phyloP scores from a whole-genome alignment of 257 asterid genomes.

The Thymus quinquecostatus region DNA sequence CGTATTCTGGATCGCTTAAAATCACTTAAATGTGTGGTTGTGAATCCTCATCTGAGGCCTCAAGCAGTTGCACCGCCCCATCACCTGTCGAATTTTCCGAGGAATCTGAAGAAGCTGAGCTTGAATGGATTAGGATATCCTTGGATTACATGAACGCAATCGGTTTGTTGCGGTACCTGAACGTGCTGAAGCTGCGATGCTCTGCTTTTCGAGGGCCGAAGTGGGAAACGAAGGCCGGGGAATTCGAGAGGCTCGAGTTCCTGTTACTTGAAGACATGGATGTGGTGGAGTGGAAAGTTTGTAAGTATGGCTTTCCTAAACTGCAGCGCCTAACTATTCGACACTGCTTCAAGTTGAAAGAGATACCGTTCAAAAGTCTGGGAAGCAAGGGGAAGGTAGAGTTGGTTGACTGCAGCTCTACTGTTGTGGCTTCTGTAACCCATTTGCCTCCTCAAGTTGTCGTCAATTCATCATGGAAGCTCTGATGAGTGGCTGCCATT shows the following conservation, averaged over 20 bases:
- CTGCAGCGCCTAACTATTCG: neutral
- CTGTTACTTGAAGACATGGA: constrained; percentile 14
- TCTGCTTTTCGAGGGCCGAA: neutral
- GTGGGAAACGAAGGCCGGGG: neutral
- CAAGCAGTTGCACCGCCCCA: neutral
- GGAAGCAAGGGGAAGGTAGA: neutral
- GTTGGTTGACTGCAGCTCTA: constrained; percentile 5
- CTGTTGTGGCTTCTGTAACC: neutral
- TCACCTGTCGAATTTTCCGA: neutral
- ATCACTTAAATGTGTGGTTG: neutral
- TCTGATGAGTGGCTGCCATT: neutral
- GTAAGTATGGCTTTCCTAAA: neutral
- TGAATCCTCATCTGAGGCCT: neutral
- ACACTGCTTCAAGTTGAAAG: neutral
- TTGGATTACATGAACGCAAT: neutral
- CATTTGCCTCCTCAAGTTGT: neutral
- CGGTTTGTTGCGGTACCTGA: neutral
- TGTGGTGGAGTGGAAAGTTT: neutral
- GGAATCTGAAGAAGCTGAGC: neutral
- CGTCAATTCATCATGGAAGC: neutral
- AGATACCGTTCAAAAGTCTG: neutral
- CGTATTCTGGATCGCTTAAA: neutral
- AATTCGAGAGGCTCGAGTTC: neutral
- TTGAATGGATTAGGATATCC: constrained; percentile 6
- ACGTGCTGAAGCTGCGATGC: constrained; percentile 12